Evolutionary conservation across 148 eudicot genomes (phyloP), one percentile per base, ranked within the genome.

Genomic region (Rhododendron henanense): DNA sequence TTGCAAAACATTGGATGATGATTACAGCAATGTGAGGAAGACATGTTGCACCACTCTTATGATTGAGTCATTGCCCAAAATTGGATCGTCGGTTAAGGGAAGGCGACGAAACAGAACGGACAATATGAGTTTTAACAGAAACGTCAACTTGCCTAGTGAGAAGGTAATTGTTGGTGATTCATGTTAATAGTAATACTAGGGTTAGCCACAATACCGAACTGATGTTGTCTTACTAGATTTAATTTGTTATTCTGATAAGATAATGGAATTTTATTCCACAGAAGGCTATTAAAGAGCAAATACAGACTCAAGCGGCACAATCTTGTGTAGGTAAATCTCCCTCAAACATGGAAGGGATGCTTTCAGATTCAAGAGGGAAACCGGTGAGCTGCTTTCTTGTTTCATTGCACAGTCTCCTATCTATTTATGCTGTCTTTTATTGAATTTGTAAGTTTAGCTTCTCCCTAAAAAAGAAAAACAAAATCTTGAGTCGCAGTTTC

Each of bases 111-210:
- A 39, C 28, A 90, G 91, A 81, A 67, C 76, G 83, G 89, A 87
- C 84, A 86, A 88, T 11, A 80, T 92, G 84, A 93, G 91, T 87
- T 92, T 94, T 85, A 89, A 90, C 83, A 93, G 81, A 85, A 90
- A 88, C 16, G 89, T 57, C 71, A 53, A 53, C 87, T 84, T 86
- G 33, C 85, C 87, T 53, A 82, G 79, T 88, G 90, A 88, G 83
- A 88, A 81, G 94, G 99, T 95, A 84, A 84, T 88, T 51, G 63
- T 88, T 83, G 35, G 61, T 87, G 84, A 74, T 85, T 81, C 55
- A 87, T 48, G 37, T 69, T 45, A 41, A 11, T 61, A 61, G 31
- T 48, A 28, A 47, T 37, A 23, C 33, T 65, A 18, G 14, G 53
- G 23, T 51, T 63, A 55, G 67, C 18, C 45, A 23, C 59, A 13